phyloP scores from a whole-genome alignment of 176 grass and related monocot species.

The Carex myosuroides region DNA sequence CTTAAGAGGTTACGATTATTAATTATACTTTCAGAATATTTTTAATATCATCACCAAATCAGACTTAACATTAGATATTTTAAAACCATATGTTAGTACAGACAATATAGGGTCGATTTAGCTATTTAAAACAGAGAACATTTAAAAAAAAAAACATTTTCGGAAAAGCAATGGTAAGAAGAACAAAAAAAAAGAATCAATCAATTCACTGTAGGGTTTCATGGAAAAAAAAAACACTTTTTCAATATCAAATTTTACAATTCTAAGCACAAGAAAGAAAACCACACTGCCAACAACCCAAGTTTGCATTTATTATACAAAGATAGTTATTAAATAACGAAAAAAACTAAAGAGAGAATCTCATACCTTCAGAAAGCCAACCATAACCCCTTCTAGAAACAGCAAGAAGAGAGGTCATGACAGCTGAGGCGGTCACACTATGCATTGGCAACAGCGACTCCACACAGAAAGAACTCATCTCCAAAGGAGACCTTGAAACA shows the following conservation, averaged over 20 bases:
- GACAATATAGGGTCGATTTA: neutral
- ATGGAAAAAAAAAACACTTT: neutral
- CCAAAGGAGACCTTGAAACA: constrained; percentile 51
- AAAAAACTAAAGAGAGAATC: neutral
- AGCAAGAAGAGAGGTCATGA: constrained; percentile 81
- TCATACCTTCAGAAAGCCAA: constrained; percentile 71
- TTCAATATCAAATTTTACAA: neutral
- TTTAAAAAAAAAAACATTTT: neutral
- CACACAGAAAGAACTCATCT: constrained; percentile 71
- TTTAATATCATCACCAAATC: neutral
- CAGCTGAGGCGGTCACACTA: constrained; percentile 74
- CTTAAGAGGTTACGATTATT: neutral
- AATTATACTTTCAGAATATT: neutral
- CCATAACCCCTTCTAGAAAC: constrained; percentile 48
- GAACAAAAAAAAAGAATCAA: neutral
- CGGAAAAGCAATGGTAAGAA: neutral
- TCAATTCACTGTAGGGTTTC: neutral
- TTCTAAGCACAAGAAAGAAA: neutral
- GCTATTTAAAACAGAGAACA: neutral
- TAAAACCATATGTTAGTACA: neutral
- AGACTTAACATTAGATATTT: neutral
- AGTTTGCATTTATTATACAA: neutral
- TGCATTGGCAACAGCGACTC: constrained; percentile 88
- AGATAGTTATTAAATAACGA: neutral
- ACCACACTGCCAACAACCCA: neutral